Conservation (phyloP, 164 flowering plant species). For the Houttuynia cordata region DNA sequence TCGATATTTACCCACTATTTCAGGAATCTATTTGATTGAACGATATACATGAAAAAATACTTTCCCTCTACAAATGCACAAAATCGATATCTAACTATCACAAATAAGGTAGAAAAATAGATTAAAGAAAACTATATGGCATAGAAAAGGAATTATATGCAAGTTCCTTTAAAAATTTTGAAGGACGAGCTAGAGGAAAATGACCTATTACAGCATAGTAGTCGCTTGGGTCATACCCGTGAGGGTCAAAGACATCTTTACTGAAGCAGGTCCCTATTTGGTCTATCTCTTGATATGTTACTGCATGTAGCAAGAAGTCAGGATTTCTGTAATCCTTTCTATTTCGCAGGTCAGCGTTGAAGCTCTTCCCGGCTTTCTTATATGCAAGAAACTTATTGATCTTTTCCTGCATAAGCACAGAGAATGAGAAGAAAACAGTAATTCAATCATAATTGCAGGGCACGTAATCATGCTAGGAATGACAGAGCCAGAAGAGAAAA, state of each 20-base stretch:
- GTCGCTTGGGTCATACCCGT: slow-evolving; percentile 91
- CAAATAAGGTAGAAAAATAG: background rate
- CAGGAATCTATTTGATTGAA: background rate
- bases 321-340: slow-evolving; percentile 89
- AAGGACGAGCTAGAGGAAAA: slow-evolving; percentile 9
- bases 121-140: background rate
- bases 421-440: background rate
- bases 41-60: too few species aligned
- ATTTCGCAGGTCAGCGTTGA: slow-evolving; percentile 90
- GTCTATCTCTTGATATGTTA: slow-evolving; percentile 89
- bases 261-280: slow-evolving; percentile 93
- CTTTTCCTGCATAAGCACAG: slow-evolving; percentile 43
- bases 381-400: slow-evolving; percentile 67
- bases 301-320: slow-evolving; percentile 85
- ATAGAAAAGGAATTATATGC: background rate
- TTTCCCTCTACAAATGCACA: background rate
- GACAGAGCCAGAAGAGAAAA: background rate
- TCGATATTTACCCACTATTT: background rate
- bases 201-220: slow-evolving; percentile 83
- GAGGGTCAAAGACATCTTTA: slow-evolving; percentile 94
- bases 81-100: background rate
- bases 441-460: background rate
- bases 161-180: background rate
- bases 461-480: background rate
- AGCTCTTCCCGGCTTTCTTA: slow-evolving; percentile 75